phyloP scores from a whole-genome alignment of 164 flowering plant species.

The Umbilicus rupestris region DNA sequence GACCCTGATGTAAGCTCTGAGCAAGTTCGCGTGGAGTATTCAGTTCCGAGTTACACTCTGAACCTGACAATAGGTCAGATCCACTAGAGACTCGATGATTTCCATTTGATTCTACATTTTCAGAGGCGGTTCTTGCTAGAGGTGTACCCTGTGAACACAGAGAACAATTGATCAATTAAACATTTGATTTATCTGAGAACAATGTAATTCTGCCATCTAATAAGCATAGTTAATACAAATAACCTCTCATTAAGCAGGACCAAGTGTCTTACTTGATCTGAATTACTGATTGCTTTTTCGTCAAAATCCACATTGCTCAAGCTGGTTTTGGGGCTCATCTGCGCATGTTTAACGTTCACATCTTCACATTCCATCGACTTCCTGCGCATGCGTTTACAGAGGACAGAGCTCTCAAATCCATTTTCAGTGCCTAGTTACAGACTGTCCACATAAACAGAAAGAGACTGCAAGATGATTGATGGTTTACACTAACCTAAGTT shows the following conservation, averaged over 20 bases:
- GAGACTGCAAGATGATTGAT: not conserved
- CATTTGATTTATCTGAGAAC: not conserved
- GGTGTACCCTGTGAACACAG: slow-evolving; percentile 30
- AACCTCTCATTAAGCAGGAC: slow-evolving; percentile 4
- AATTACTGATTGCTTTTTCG: slow-evolving; percentile 20
- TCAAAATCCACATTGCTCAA: slow-evolving; percentile 27
- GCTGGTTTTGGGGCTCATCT: slow-evolving; percentile 32
- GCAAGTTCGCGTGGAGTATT: slow-evolving; percentile 49
- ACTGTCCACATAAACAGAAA: not conserved
- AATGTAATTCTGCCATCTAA: not conserved
- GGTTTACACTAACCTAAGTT: slow-evolving; percentile 35
- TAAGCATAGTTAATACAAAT: not conserved
- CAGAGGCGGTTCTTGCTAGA: slow-evolving; percentile 16
- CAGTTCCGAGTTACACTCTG: slow-evolving; percentile 59
- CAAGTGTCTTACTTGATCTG: slow-evolving; percentile 36
- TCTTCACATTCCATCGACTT: slow-evolving; percentile 34
- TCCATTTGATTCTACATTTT: slow-evolving; percentile 27
- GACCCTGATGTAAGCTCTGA: slow-evolving; percentile 24
- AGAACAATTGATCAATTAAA: not conserved
- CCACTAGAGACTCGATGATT: slow-evolving; percentile 34
- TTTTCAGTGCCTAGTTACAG: not conserved
- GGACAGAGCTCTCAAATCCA: not conserved
- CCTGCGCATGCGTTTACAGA: too few species aligned
- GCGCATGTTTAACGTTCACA: slow-evolving; percentile 17
- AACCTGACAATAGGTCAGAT: slow-evolving; percentile 60